phyloP scores from a whole-genome alignment of 2,329 filamentous ascomycete species.

The Fusarium domesticum region DNA sequence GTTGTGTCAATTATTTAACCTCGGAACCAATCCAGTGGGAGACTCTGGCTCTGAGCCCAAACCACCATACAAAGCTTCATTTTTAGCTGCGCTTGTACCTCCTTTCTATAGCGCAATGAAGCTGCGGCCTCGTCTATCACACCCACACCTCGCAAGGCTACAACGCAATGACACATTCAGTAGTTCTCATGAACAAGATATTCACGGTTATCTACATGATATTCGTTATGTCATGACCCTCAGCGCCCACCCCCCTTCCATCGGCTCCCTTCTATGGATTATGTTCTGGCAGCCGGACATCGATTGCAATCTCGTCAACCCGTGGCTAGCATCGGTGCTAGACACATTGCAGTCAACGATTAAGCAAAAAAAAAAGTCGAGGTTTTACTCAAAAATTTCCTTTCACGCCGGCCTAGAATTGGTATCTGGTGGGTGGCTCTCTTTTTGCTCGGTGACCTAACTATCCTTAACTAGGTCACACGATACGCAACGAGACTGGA shows the following conservation, averaged over 20 bases:
- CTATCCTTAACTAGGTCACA: not conserved
- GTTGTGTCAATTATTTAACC: conserved; percentile 3
- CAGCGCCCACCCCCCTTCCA: not conserved
- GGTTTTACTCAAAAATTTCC: not conserved
- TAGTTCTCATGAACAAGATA: not conserved
- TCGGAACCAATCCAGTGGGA: not conserved
- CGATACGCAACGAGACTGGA: not conserved
- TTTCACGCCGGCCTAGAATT: conserved; percentile 1
- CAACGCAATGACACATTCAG: not conserved
- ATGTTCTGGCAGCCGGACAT: conserved; percentile 5
- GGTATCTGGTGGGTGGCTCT: conserved; percentile 5
- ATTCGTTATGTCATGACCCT: conserved; percentile 8
- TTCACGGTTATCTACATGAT: not conserved
- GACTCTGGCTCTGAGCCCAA: not conserved
- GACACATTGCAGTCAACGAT: not conserved
- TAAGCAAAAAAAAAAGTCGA: not conserved
- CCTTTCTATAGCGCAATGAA: conserved; percentile 2
- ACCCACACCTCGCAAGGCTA: not conserved
- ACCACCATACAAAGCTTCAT: conserved; percentile 1
- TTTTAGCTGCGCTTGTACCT: conserved; percentile 5
- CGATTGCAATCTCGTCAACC: conserved; percentile 3
- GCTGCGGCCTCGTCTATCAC: conserved; percentile 1
- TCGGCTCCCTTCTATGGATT: conserved; percentile 4
- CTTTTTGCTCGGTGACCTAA: conserved; percentile 1
- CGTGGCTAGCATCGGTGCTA: conserved; percentile 1